Base-by-base conservation (phyloP, 192 early-diverging fungal species). In the Backusella australiensis region DNA sequence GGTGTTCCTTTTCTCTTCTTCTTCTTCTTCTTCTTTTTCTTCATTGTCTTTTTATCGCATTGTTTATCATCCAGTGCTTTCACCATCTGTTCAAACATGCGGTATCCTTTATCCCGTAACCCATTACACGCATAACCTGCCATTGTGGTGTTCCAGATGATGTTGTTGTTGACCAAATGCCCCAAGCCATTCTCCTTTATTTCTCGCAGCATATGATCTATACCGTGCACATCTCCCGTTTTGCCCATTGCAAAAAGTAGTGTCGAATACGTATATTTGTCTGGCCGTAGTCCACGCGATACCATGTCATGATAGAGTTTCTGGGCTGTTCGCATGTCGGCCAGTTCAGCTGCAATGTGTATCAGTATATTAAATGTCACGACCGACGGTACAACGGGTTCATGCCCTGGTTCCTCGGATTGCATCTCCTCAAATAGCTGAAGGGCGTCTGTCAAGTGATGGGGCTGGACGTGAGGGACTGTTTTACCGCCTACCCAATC, bases 231-330 rank as follows among this genome's bases (percentile, higher is more conserved):
- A 59, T 83, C 77, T 11, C 78, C 77, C 38, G 71, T 73, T 21
- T 52, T 69, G 1, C 74, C 75, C 67, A 83, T 73, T 4, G 74
- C 65, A 52, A 73, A 46, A 2, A 83, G n/a, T 0, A 83, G 72
- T 1, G 81, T 73, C 0, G 81, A 70, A 53, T 79, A 83, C 0
- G 81, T 83, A 12, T 73, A 76, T 7, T 26, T 39, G 35, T 83
- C 78, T 7, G 81, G 75, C 7, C 72, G 26, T 6, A 83, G 23
- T 9, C 42, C 71, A 29, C 69, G 65, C 0, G 81, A 75, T 34
- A 79, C 34, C 81, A 83, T 83, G 15, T 74, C 72, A 49, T 83
- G 72, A 72, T 83, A 83, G 41, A 83, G 68, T 21, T 74, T 74
- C 39, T 83, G 81, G 34, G 81, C 81, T 36, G 81, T 79, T 1